Conservation (phyloP, 768 basidiomycete species). For the Mycena polygramma region DNA sequence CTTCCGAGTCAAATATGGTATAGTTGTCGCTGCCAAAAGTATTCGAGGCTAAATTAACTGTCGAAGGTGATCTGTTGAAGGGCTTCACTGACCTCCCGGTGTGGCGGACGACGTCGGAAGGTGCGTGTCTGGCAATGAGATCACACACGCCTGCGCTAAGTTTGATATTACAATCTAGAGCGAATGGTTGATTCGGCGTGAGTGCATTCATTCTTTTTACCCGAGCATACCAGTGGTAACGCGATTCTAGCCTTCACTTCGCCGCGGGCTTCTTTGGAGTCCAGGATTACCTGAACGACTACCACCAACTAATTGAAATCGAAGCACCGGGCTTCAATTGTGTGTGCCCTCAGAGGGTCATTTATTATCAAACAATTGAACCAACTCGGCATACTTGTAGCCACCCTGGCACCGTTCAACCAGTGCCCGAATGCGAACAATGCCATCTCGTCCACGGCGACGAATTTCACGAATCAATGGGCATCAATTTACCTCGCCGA, state of each 20-base stretch:
- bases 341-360: not conserved
- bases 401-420: slow-evolving; percentile 74
- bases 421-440: slow-evolving; percentile 71
- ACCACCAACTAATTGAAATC: slow-evolving; percentile 73
- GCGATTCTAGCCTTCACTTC: slow-evolving; percentile 68
- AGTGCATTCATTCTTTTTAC: not conserved
- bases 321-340: slow-evolving; percentile 70
- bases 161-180: slow-evolving; percentile 40
- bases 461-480: slow-evolving; percentile 62
- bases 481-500: slow-evolving; percentile 68
- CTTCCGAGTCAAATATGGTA: slow-evolving; percentile 73
- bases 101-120: slow-evolving; percentile 72
- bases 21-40: slow-evolving; percentile 69
- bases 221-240: slow-evolving; percentile 51
- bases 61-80: slow-evolving; percentile 62
- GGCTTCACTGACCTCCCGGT: slow-evolving; percentile 66
- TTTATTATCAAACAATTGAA: not conserved
- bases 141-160: slow-evolving; percentile 38
- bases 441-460: slow-evolving; percentile 62
- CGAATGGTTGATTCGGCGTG: slow-evolving; percentile 68
- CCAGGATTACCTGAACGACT: slow-evolving; percentile 63
- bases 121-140: slow-evolving; percentile 41
- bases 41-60: slow-evolving; percentile 82
- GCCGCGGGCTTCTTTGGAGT: slow-evolving; percentile 73
- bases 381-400: slow-evolving; percentile 50